phyloP scores from a whole-genome alignment of 2,329 filamentous ascomycete species.

The Paecilomyces dactylethromorphus region DNA sequence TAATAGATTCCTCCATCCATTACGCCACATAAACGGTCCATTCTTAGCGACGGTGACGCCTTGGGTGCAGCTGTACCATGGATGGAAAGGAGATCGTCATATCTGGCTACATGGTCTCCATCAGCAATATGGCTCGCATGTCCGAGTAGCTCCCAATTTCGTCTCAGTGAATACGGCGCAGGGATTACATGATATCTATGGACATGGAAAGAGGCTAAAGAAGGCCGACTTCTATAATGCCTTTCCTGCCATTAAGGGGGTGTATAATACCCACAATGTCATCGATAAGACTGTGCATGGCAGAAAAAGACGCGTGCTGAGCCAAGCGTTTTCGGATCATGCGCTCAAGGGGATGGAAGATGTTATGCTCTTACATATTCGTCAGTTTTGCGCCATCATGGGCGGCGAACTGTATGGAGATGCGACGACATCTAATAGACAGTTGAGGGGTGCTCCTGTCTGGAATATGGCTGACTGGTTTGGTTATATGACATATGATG shows the following conservation, averaged over 20 bases:
- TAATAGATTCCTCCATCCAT: slow-evolving; percentile 29
- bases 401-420: slow-evolving; percentile 11
- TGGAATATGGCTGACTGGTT: slow-evolving; percentile 33
- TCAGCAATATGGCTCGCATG: slow-evolving; percentile 59
- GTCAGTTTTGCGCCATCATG: slow-evolving; percentile 52
- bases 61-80: slow-evolving; percentile 63
- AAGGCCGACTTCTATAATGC: slow-evolving; percentile 69
- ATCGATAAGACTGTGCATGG: slow-evolving; percentile 64
- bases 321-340: slow-evolving; percentile 63
- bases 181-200: slow-evolving; percentile 42
- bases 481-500: slow-evolving; percentile 43
- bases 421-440: slow-evolving; percentile 6
- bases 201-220: slow-evolving; percentile 32
- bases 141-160: slow-evolving; percentile 73
- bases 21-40: slow-evolving; percentile 25
- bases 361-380: slow-evolving; percentile 59
- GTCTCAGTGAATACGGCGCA: slow-evolving; percentile 69
- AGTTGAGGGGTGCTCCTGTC: slow-evolving; percentile 17
- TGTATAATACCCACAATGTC: slow-evolving; percentile 65
- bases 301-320: slow-evolving; percentile 63
- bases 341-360: slow-evolving; percentile 63
- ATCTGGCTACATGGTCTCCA: slow-evolving; percentile 67
- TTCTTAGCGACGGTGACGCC: slow-evolving; percentile 24
- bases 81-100: slow-evolving; percentile 67
- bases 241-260: slow-evolving; percentile 58